Conservation (phyloP, 257 asterid species). For the Penstemon eatonii region DNA sequence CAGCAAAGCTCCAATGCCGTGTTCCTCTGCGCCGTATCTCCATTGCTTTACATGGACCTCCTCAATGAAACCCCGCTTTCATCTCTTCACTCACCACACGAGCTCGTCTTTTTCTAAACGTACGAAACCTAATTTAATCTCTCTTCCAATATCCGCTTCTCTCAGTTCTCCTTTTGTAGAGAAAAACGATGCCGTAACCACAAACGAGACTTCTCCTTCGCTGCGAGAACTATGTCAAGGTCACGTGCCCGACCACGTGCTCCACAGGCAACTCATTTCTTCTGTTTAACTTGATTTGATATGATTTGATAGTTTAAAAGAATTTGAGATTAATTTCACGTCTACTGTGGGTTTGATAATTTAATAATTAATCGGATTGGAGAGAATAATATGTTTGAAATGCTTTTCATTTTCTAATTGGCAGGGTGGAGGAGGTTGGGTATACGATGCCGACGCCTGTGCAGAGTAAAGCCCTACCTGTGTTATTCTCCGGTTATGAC, state of each 20-base stretch:
- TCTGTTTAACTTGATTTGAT: not conserved
- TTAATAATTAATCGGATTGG: slow-evolving; percentile 14
- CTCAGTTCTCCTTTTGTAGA: slow-evolving; percentile 34
- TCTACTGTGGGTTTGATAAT: not conserved
- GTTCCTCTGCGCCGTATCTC: slow-evolving; percentile 43
- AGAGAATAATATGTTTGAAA: not conserved
- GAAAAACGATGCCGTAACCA: slow-evolving; percentile 26
- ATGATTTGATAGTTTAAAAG: not conserved
- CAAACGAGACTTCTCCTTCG: slow-evolving; percentile 27
- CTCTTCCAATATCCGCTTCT: slow-evolving; percentile 44
- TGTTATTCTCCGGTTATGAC: slow-evolving; percentile 77
- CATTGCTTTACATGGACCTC: slow-evolving; percentile 38
- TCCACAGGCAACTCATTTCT: slow-evolving; percentile 51
- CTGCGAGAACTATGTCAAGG: slow-evolving; percentile 66
- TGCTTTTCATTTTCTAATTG: not conserved
- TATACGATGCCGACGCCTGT: slow-evolving; percentile 64
- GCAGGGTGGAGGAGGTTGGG: slow-evolving; percentile 92
- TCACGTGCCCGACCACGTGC: slow-evolving; percentile 82
- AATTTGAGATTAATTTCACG: slow-evolving; percentile 7
- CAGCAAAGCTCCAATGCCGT: slow-evolving; percentile 45
- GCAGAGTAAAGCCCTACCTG: slow-evolving; percentile 74
- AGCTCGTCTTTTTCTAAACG: not conserved
- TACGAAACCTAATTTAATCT: slow-evolving; percentile 13
- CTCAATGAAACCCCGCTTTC: slow-evolving; percentile 17
- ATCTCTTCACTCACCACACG: slow-evolving; percentile 14